These are phyloP conservation scores for Sporobolomyces pararoseus DNA, from an alignment of 768 basidiomycete genomes.

Conservation along the genomic window DNA sequence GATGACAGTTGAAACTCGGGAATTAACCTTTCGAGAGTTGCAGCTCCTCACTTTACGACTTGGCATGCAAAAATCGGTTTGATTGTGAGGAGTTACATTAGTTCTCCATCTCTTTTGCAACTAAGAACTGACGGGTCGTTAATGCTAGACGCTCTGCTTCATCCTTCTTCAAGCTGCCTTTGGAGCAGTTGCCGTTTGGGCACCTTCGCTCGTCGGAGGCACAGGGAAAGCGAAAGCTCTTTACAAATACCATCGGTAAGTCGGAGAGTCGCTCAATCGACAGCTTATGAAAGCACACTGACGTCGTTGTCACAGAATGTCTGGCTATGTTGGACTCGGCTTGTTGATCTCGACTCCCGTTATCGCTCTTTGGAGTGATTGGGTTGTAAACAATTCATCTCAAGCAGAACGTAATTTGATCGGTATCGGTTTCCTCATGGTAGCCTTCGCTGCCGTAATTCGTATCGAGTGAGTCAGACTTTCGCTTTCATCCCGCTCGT, in stretches of 20 bases:
- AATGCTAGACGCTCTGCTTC: slow-evolving; percentile 22
- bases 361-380: slow-evolving; percentile 34
- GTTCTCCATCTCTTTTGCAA: too few relatives aligned
- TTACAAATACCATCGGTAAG: slow-evolving; percentile 43
- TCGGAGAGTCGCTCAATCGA: not conserved
- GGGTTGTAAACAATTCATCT: slow-evolving; percentile 34
- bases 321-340: slow-evolving; percentile 39
- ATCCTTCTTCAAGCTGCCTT: slow-evolving; percentile 31
- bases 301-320: slow-evolving; percentile 7
- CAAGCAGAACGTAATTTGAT: slow-evolving; percentile 3
- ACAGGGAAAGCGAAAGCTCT: slow-evolving; percentile 27
- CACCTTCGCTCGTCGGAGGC: slow-evolving; percentile 37
- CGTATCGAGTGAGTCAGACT: slow-evolving; percentile 2
- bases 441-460: not conserved
- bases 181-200: slow-evolving; percentile 36
- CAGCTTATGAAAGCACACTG: not conserved
- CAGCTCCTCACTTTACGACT: slow-evolving; percentile 40
- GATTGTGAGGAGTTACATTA: slow-evolving; percentile 19
- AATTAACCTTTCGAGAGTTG: not conserved
- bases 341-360: slow-evolving; percentile 33
- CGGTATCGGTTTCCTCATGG: not conserved
- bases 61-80: slow-evolving; percentile 41
- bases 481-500: too few relatives aligned
- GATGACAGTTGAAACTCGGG: too few relatives aligned
- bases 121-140: too few relatives aligned